Evolutionary conservation across 2,329 filamentous ascomycete species (phyloP).

Genomic region (Penicillium sp.): DNA sequence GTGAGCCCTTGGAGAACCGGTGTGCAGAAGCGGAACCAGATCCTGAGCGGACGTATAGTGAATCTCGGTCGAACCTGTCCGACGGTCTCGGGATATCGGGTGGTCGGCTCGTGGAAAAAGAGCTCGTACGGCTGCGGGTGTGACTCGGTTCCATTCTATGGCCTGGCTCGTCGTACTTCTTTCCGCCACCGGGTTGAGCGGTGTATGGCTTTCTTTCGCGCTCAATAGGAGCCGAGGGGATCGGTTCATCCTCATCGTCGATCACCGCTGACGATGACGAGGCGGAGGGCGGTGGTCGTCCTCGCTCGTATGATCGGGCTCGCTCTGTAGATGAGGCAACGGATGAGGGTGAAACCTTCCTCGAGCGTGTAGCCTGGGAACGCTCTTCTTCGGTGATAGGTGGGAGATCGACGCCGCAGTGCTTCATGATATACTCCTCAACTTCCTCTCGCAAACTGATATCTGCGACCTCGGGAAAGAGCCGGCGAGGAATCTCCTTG

Average conservation of each 20-base stretch:
- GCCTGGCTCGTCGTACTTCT: conserved; percentile 47
- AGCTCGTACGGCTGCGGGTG: conserved; percentile 21
- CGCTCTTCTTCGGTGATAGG: conserved; percentile 36
- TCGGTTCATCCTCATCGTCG: conserved; percentile 39
- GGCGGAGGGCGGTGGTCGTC: conserved; percentile 37
- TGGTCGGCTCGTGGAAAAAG: conserved; percentile 43
- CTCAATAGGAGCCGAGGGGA: conserved; percentile 53
- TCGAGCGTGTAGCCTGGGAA: conserved; percentile 29
- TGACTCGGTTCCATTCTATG: not conserved
- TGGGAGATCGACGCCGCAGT: conserved; percentile 47
- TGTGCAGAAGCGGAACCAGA: conserved; percentile 12
- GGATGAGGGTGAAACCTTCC: conserved; percentile 15
- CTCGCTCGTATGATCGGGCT: conserved; percentile 20
- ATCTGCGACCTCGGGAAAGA: conserved; percentile 61
- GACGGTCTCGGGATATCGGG: conserved; percentile 53
- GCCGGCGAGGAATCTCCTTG: conserved; percentile 67
- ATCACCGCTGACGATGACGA: conserved; percentile 32
- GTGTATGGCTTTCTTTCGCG: conserved; percentile 62
- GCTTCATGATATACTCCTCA: conserved; percentile 54
- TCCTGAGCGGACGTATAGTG: conserved; percentile 21
- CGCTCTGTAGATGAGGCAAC: conserved; percentile 9
- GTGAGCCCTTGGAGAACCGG: conserved; percentile 19
- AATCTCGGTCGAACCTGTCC: conserved; percentile 43
- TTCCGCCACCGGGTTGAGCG: conserved; percentile 56
- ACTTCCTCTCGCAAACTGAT: conserved; percentile 55